phyloP scores from a whole-genome alignment of 371 early-diverging fungal species.

The Rhizopus microsporus region DNA sequence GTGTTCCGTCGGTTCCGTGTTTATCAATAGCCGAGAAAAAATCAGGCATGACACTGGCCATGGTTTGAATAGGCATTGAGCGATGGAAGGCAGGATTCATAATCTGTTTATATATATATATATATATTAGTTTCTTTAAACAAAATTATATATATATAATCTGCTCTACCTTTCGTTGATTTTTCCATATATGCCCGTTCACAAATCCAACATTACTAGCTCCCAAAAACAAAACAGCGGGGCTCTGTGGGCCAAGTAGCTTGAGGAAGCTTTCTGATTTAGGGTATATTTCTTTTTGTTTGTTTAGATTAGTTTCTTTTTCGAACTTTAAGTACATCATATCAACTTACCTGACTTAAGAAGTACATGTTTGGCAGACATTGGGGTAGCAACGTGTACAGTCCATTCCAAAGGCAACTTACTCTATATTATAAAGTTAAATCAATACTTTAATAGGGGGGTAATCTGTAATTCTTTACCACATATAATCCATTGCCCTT shows the following conservation, averaged over 20 bases:
- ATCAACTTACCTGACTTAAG: conserved; percentile 32
- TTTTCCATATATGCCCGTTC: conserved; percentile 43
- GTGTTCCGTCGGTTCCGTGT: background rate
- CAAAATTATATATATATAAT: too few species aligned
- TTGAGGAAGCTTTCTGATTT: conserved; percentile 12
- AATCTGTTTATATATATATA: conserved; percentile 19
- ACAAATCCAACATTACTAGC: conserved; percentile 31
- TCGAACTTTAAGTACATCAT: too few species aligned
- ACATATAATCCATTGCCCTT: background rate
- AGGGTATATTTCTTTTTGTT: conserved; percentile 10
- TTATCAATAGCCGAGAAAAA: conserved; percentile 27
- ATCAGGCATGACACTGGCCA: conserved; percentile 26
- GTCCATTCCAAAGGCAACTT: conserved; percentile 34
- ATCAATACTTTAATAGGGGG: background rate
- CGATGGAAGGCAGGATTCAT: conserved; percentile 47
- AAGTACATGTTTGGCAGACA: conserved; percentile 24
- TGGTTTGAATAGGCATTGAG: conserved; percentile 34
- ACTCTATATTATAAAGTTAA: conserved; percentile 9
- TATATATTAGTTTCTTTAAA: background rate
- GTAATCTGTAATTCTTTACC: background rate
- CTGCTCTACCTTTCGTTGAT: conserved; percentile 31
- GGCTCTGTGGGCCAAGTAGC: conserved; percentile 10
- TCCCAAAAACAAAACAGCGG: conserved; percentile 30
- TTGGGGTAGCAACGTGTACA: conserved; percentile 30
- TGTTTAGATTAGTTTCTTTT: background rate